These are phyloP conservation scores for Carnegiea gigantea DNA, from an alignment of 179 eudicot species.

Conservation along the genomic window DNA sequence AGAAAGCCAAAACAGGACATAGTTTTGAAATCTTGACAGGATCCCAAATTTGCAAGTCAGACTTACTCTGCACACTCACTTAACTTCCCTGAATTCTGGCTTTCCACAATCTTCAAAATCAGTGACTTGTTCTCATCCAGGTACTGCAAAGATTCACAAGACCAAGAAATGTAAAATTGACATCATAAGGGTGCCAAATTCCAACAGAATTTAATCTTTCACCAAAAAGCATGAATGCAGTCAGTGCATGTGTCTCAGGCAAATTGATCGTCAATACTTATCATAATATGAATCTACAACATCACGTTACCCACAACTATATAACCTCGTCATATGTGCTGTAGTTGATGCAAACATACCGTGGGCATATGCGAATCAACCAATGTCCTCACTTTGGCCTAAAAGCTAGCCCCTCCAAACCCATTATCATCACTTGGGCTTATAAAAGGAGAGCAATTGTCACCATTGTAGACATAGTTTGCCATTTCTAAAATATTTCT, in stretches of 20 bases:
- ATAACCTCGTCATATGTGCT: too few relatives aligned
- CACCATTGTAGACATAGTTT: too few relatives aligned
- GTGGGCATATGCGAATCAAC: too few relatives aligned
- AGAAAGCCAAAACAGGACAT: not conserved
- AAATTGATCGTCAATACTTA: too few relatives aligned
- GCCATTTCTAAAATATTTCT: too few relatives aligned
- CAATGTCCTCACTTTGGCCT: too few relatives aligned
- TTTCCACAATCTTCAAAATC: slow-evolving; percentile 95
- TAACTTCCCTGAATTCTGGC: slow-evolving; percentile 87
- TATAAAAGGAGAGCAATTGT: too few relatives aligned
- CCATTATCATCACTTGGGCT: too few relatives aligned
- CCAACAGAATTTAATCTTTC: not conserved
- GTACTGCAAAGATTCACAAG: slow-evolving; percentile 48
- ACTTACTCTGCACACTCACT: slow-evolving; percentile 97
- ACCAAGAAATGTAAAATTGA: not conserved
- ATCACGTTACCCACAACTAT: too few relatives aligned
- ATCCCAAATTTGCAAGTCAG: not conserved
- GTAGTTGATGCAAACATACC: too few relatives aligned
- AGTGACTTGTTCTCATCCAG: slow-evolving; percentile 96
- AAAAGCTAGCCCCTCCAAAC: too few relatives aligned
- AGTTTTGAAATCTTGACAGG: not conserved
- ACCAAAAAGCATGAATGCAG: not conserved
- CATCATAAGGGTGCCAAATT: not conserved
- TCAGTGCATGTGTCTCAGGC: not conserved
- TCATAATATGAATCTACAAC: too few relatives aligned